Evolutionary conservation across 2,329 filamentous ascomycete genomes (phyloP).

Genomic region (Penicillium digitatum): DNA sequence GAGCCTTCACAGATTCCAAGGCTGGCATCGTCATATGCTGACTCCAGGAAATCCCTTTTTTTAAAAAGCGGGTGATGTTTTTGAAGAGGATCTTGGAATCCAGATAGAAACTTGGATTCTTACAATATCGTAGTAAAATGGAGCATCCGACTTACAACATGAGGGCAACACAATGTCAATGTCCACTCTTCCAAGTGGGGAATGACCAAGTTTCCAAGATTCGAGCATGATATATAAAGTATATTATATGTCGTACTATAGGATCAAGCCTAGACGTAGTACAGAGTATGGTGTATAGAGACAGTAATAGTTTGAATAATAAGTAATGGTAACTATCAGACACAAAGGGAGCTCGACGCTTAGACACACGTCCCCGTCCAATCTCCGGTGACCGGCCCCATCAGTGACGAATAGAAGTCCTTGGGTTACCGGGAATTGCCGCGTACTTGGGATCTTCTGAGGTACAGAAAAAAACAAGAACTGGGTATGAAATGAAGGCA

Average conservation of each 20-base stretch:
- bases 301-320: background rate
- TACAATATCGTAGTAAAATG: background rate
- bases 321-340: slow-evolving; percentile 10
- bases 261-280: too few species aligned
- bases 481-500: background rate
- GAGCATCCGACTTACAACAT: background rate
- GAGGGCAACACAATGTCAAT: background rate
- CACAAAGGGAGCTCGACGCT: slow-evolving; percentile 12
- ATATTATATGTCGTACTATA: too few species aligned
- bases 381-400: slow-evolving; percentile 23
- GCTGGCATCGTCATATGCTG: slow-evolving; percentile 10
- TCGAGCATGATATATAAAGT: background rate
- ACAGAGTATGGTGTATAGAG: background rate
- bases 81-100: background rate
- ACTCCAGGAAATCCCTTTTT: background rate
- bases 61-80: background rate
- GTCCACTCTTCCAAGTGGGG: background rate
- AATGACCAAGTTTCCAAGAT: background rate
- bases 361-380: slow-evolving; percentile 12
- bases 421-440: slow-evolving; percentile 22
- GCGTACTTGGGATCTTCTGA: slow-evolving; percentile 6
- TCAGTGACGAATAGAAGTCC: slow-evolving; percentile 11
- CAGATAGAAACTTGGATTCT: background rate
- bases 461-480: background rate
- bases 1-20: slow-evolving; percentile 6